These are phyloP conservation scores for Tetrapisispora nanseiensis DNA, from an alignment of 805 yeast species.

Conservation along the genomic window DNA sequence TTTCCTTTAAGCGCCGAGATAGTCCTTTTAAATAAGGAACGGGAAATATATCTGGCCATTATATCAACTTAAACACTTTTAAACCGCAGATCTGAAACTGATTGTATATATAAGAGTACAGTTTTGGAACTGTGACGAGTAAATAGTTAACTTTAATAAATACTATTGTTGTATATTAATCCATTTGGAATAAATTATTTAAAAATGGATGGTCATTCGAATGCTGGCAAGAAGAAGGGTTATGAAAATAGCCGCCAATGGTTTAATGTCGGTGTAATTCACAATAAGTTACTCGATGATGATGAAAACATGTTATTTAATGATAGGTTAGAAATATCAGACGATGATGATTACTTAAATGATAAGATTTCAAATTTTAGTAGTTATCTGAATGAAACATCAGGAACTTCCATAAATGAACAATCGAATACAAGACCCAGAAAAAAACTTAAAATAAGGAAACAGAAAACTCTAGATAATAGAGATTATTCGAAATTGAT, in stretches of 20 bases:
- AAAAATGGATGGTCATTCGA: background rate
- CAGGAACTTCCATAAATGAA: background rate
- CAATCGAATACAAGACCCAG: background rate
- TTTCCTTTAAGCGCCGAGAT: too few relatives aligned
- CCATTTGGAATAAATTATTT: too few relatives aligned
- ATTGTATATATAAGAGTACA: too few relatives aligned
- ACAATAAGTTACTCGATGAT: background rate
- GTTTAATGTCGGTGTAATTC: conserved; percentile 2
- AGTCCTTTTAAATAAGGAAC: too few relatives aligned
- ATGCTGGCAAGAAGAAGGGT: background rate
- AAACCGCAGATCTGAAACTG: too few relatives aligned
- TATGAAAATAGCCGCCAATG: conserved; percentile 3
- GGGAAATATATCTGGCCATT: too few relatives aligned
- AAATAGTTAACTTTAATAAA: too few relatives aligned
- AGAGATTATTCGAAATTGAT: background rate
- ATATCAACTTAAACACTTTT: too few relatives aligned
- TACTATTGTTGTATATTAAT: too few relatives aligned
- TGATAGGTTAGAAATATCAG: background rate
- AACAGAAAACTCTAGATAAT: background rate
- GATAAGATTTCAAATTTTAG: background rate
- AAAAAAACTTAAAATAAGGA: conserved; percentile 5
- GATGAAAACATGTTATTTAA: background rate
- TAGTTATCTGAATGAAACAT: background rate
- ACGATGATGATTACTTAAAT: background rate
- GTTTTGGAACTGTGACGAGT: too few relatives aligned